Base-by-base conservation (phyloP, 352 stramenopile genomes). In the Phytophthora pini region DNA sequence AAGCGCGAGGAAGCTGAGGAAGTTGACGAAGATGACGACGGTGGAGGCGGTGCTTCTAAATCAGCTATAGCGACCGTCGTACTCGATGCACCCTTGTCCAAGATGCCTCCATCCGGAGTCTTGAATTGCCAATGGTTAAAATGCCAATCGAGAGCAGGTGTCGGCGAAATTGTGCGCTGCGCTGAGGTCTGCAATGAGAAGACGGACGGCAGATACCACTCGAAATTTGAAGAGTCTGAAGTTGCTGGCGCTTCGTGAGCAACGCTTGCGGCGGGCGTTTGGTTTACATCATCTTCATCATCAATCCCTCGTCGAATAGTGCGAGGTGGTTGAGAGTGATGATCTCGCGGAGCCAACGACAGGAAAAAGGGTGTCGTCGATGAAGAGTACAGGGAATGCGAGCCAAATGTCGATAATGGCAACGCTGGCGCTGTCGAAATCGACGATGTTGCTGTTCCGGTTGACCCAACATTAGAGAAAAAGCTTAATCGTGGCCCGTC, bases 81-180 rank as follows among this genome's bases (percentile, higher is more conserved):
- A 26, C 49, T 41, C 12, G 60, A 46, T 17, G 34, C 12, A 29
- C 46, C 39, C 17, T 66, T 61, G 17, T 74, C 68, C 41, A 56
- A 67, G 17, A 66, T 44, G 9, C 48, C 51, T 43, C 34, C 56
- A 39, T 76, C 67, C 11, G 57, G 41, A 49, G 61, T 26, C 58
- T 74, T 79, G 13, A 74, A 76, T n/a, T 79, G 67, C 71, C 71
- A 92, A 38, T 84, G 71, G 46, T 89, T 72, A 41, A 93, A 94
- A 74, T 94, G 82, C 86, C 86, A 94, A 46, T 94, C 86, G 22
- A 93, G 70, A 7, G 77, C 78, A 48, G 86, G 87, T 5, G 70
- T 63, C 7, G 72, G 76, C 8, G 77, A 87, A 45, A 75, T 74
- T 1, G 71, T 82, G 34, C 82, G 84, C 5, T 79, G 62, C 12